Percentiles rank a stretch among this genome's conserved stretches.
These are phyloP conservation scores for Akanthomyces dipterigenus DNA, from an alignment of 2,329 filamentous ascomycete genomes.

Conservation along the genomic window DNA sequence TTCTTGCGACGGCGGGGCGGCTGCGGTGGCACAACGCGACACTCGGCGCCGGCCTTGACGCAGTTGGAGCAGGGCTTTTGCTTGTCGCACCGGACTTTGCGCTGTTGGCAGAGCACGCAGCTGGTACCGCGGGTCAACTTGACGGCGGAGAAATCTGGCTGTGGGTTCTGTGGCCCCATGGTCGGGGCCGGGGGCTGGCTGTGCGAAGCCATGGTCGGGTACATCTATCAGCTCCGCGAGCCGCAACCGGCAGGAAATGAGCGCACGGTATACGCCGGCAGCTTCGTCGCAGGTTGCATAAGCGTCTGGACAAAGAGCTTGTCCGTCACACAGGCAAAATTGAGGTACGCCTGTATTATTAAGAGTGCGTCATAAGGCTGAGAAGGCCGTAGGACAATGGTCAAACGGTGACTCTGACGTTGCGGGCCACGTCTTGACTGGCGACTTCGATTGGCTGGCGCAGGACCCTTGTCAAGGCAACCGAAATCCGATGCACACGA, in stretches of 20 bases:
- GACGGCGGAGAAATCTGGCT: slow-evolving; percentile 36
- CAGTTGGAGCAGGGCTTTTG: slow-evolving; percentile 66
- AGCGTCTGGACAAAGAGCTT: neutral
- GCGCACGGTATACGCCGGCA: neutral
- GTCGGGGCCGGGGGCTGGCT: slow-evolving; percentile 6
- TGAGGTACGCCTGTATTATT: neutral
- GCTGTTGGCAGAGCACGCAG: slow-evolving; percentile 69
- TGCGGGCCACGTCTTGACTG: neutral
- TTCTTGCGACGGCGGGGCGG: slow-evolving; percentile 53
- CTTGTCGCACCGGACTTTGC: slow-evolving; percentile 70
- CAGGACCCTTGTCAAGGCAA: neutral
- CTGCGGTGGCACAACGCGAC: slow-evolving; percentile 50
- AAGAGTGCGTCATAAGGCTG: slow-evolving; percentile 9
- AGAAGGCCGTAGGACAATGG: neutral
- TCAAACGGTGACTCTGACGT: neutral
- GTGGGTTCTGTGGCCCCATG: slow-evolving; percentile 12
- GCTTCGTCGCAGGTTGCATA: neutral
- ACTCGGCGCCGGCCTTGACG: slow-evolving; percentile 55
- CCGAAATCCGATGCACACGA: neutral
- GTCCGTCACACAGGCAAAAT: neutral
- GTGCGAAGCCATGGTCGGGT: slow-evolving; percentile 7
- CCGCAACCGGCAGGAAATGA: neutral
- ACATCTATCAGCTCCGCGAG: neutral
- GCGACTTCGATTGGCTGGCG: neutral
- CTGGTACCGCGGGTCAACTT: slow-evolving; percentile 55